Conservation (phyloP, 495 filamentous ascomycete species). For the Extremus antarcticus region DNA sequence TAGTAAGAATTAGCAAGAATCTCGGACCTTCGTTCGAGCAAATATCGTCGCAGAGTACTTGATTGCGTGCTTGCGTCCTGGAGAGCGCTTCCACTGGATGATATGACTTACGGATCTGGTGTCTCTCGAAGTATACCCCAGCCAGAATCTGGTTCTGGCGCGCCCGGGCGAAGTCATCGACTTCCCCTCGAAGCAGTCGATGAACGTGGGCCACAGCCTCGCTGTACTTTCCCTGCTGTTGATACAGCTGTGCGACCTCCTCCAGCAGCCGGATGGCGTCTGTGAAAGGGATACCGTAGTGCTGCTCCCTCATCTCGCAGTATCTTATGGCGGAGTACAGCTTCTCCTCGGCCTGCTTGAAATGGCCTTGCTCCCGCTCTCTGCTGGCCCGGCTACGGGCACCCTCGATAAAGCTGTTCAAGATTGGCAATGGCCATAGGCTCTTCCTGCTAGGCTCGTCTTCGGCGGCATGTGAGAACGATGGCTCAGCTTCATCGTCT, state of each 20-base stretch:
- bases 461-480: neutral
- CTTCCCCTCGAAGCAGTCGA: neutral
- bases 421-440: neutral
- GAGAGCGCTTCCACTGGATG: no score
- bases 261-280: neutral
- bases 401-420: neutral
- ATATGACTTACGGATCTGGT: neutral
- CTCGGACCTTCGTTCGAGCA: no score
- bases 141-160: constrained; percentile 8
- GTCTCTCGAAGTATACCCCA: constrained; percentile 1
- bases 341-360: constrained; percentile 5
- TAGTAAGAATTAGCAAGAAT: no score
- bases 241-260: constrained; percentile 3
- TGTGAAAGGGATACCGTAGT: constrained; percentile 2
- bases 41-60: no score
- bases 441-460: neutral
- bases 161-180: neutral
- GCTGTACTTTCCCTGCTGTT: neutral
- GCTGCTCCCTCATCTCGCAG: constrained; percentile 1
- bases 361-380: constrained; percentile 4
- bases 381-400: neutral
- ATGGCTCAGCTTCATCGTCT: no score
- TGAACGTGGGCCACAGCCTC: constrained; percentile 6
- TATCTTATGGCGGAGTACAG: constrained; percentile 1
- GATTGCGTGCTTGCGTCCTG: no score